Evolutionary conservation across 1,139 yeast species (phyloP), one percentile per base, ranked within the genome.

Genomic region (Candida tropicalis): DNA sequence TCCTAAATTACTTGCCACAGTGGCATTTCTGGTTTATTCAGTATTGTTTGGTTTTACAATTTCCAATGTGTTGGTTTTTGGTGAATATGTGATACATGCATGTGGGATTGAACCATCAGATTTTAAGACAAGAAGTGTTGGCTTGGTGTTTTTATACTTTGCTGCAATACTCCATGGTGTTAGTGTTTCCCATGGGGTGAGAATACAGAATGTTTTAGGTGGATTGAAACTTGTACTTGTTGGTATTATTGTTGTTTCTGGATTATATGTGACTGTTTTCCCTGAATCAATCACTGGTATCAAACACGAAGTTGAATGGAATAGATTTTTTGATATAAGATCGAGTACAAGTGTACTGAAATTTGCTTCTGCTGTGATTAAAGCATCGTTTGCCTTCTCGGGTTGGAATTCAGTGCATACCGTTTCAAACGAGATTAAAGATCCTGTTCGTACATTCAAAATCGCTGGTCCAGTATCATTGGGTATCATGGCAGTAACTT

Each of bases 361-460:
- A 1, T 65, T 81, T 47, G 75, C 85, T 0, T 65, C 79, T 43
- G 84, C 84, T 0, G 71, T 81, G 20, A 70, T 81, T 15, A 79
- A 78, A 53, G 82, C 84, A 2, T 70, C 79, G 44, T 82, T 79
- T 62, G 79, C 84, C 5, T 80, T 75, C 47, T 70, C 79, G 2
- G 88, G 88, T 2, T 82, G 87, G 87, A 80, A 75, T 51, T 65
- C 79, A 15, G 83, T 81, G 5, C 87, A 82, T 54, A 73, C 82
- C 0, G 84, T 80, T 11, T 70, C 84, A 1, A 78, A 79, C 41
- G 88, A 82, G 53, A 77, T 82, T 28, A 75, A 75, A 44, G 77
- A 82, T 51, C 87, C 87, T 0, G 65, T 69, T 0, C 60, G 77
- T 35, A 81, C 86, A 0, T 68, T 81, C 41, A 78, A 68, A 53